Conservation (phyloP, 164 flowering plant species). For the Macadamia integrifolia region DNA sequence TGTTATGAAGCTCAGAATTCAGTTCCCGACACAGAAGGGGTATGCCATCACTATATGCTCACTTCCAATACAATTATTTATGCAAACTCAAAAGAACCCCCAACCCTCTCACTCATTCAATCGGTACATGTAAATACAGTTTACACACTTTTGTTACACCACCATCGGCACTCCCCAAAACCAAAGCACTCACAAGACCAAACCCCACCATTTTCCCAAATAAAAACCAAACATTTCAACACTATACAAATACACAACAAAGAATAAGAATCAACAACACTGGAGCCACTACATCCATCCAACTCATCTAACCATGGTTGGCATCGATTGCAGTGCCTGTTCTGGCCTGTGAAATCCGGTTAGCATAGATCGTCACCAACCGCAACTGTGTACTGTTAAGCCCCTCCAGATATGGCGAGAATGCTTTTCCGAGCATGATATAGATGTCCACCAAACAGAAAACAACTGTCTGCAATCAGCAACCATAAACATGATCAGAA, state of each 20-base stretch:
- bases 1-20: neutral
- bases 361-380: constrained; percentile 92
- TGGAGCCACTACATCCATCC: neutral
- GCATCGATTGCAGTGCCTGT: constrained; percentile 62
- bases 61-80: neutral
- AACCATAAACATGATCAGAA: neutral
- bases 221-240: neutral
- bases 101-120: neutral
- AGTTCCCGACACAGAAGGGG: neutral
- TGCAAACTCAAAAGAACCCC: neutral
- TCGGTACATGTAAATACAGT: neutral
- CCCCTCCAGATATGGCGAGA: constrained; percentile 83
- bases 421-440: constrained; percentile 90
- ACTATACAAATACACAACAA: constrained; percentile 1
- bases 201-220: neutral
- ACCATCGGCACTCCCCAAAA: neutral
- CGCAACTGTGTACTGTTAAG: constrained; percentile 90
- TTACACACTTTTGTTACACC: neutral
- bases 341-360: constrained; percentile 94
- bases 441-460: constrained; percentile 97
- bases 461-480: constrained; percentile 82
- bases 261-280: neutral
- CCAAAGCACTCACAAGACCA: neutral
- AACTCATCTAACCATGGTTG: constrained; percentile 27
- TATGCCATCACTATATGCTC: neutral